Base-by-base conservation (phyloP, 345 rosid genomes). In the Eucalyptus sp. region DNA sequence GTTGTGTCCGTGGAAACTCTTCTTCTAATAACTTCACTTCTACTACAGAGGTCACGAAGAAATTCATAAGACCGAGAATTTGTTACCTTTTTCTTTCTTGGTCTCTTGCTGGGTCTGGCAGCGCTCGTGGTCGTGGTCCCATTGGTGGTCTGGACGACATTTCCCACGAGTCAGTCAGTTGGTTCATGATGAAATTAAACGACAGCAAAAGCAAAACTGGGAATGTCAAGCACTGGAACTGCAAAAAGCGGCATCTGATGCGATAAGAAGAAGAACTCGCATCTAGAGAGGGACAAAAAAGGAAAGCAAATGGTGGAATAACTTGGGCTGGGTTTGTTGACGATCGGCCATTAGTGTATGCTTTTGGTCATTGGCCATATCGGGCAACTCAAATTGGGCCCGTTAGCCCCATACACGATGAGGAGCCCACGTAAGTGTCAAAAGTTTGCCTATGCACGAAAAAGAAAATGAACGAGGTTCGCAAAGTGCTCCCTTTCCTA, bases 51-150 rank as follows among this genome's bases (percentile, higher is more conserved):
- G 24, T 44, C 84, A 41, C 29, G 83, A 76, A 76, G 48, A 20
- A 76, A 20, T 41, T 76, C 48, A 20, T 6, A 22, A 41, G 84
- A 37, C 83, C 48, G 46, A 76, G 25, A 76, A 71, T 8, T 27
- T 50, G 51, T 83, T 18, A 88, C 89, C 89, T 84, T 85, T 71
- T 89, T 89, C 90, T 86, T 89, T 86, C 87, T 85, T n/a, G 87
- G 66, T 60, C 90, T 89, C 87, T 89, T 89, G 43, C 44, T 22
- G 43, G 89, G 49, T 11, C 71, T 84, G 66, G 44, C 68, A 25
- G 50, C 49, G 43, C 83, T 52, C 46, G 60, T 27, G 50, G 33
- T 50, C 14, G 33, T 81, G 50, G 13, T 33, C 43, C 86, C 62
- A 48, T 43, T 51, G 48, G 49, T 18, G 31, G 31, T 58, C 86